Percentiles rank a stretch among this genome's conserved stretches.
These are phyloP conservation scores for Hemileccinum impolitum DNA, from an alignment of 768 basidiomycete genomes.

Conservation along the genomic window DNA sequence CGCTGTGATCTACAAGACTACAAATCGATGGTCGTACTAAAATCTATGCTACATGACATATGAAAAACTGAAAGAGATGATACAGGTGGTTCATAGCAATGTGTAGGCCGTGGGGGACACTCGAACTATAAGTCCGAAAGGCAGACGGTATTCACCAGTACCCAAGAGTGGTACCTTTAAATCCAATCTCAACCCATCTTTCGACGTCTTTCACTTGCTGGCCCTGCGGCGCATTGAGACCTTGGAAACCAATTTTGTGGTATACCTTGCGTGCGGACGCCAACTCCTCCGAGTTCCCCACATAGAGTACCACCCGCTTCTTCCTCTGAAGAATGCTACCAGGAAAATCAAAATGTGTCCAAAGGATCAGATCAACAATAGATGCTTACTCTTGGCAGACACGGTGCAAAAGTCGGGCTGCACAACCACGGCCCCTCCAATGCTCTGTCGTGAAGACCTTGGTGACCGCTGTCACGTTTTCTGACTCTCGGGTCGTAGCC, in stretches of 20 bases:
- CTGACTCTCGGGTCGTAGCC: conserved; percentile 61
- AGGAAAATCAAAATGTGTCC: conserved; percentile 2
- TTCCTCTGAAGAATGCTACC: conserved; percentile 28
- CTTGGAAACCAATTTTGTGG: conserved; percentile 21
- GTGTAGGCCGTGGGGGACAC: not conserved
- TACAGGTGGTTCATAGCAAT: not conserved
- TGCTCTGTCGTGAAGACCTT: conserved; percentile 61
- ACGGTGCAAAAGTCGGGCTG: conserved; percentile 53
- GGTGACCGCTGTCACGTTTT: conserved; percentile 55
- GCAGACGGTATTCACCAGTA: conserved; percentile 9
- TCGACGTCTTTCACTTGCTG: conserved; percentile 14
- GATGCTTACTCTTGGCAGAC: conserved; percentile 51
- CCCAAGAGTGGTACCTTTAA: conserved; percentile 11
- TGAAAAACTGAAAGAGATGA: not conserved
- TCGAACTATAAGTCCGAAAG: not conserved
- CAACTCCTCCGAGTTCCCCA: conserved; percentile 36
- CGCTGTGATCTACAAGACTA: not conserved
- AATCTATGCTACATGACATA: conserved; percentile 15
- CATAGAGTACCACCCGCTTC: conserved; percentile 49
- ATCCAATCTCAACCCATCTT: conserved; percentile 18
- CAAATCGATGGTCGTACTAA: not conserved
- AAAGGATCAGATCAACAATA: not conserved
- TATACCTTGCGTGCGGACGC: conserved; percentile 20
- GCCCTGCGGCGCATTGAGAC: conserved; percentile 4
- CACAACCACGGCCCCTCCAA: conserved; percentile 52